A percentile compares a stretch with the other conserved stretches of the same genome.
These are phyloP conservation scores for Pulveroboletus sp. DNA, from an alignment of 768 basidiomycete species.

Conservation along the genomic window DNA sequence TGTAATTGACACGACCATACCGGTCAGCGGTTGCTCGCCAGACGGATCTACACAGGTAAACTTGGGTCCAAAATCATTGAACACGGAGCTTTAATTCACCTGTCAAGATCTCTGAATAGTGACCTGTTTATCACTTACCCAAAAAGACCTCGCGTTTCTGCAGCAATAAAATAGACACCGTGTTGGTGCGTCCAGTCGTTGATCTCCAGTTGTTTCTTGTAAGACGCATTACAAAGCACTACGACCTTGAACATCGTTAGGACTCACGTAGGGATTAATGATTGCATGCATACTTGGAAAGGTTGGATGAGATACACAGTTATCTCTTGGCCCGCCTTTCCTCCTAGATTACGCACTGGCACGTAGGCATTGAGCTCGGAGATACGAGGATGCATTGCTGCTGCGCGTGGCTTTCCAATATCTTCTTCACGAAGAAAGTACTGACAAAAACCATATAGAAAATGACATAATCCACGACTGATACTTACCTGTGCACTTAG, in stretches of 20 bases:
- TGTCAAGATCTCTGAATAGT: not conserved
- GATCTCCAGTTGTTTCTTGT: constrained; percentile 86
- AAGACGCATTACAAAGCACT: constrained; percentile 75
- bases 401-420: constrained; percentile 82
- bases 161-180: constrained; percentile 85
- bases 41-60: constrained; percentile 97
- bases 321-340: constrained; percentile 70
- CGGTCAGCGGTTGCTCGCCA: constrained; percentile 89
- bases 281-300: constrained; percentile 66
- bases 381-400: constrained; percentile 80
- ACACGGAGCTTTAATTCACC: constrained; percentile 60
- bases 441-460: constrained; percentile 38
- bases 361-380: constrained; percentile 96
- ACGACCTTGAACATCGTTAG: constrained; percentile 61
- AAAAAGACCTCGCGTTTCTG: constrained; percentile 91
- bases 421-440: constrained; percentile 91
- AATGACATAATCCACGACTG: not conserved
- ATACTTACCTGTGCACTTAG: constrained; percentile 80
- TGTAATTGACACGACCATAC: constrained; percentile 94
- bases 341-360: constrained; percentile 84
- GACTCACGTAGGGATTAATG: not conserved
- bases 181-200: constrained; percentile 92
- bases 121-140: constrained; percentile 50
- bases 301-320: constrained; percentile 76
- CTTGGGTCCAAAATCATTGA: constrained; percentile 94